Evolutionary conservation across 129 eudicot species (phyloP), one percentile per base, ranked within the genome.

Genomic region (Scalesia atractyloides): DNA sequence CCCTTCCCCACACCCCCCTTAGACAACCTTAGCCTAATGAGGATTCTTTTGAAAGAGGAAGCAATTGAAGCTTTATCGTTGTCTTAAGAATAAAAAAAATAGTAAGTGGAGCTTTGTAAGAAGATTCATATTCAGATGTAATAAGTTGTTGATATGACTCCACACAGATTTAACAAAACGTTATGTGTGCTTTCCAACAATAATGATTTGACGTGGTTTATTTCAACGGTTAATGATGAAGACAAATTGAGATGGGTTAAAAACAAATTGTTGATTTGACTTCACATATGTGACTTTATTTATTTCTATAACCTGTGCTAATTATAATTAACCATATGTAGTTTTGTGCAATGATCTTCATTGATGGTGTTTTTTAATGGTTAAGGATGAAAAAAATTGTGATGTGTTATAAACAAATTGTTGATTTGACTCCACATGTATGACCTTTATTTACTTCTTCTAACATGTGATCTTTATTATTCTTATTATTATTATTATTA

Each of bases 71-170:
- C 41, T 12, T 60, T 13, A 60, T 6, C 2, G 5, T 12, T 22
- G 44, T 60, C 17, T 16, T 24, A 9, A 44, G 39, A 24, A 30
- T 13, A 15, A 59, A 8, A 60, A 41, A 41, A 24, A 60, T 22
- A 12, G 48, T 41, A 41, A 14, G 67, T 30, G 48, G 47, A 62
- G 67, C 46, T 62, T 62, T 17, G 47, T 62, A 62, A 33, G 7
- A 62, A 62, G 19, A 44, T 13, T 62, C 18, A 62, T 15, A 43
- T 17, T 8, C 24, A 62, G 46, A 33, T 62, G 47, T 26, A 62
- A 62, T 34, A 62, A 15, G 47, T 33, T 17, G 13, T 33, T 33
- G 47, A 17, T 34, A 26, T 62, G 47, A 62, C 19, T 15, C 1
- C 13, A 13, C 67, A 43, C 15, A 43, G 36, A 18, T 36, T 44